Percentiles rank a stretch among this genome's conserved stretches.
Conservation (phyloP, 345 rosid genomes). For the Eucalyptus marginata region DNA sequence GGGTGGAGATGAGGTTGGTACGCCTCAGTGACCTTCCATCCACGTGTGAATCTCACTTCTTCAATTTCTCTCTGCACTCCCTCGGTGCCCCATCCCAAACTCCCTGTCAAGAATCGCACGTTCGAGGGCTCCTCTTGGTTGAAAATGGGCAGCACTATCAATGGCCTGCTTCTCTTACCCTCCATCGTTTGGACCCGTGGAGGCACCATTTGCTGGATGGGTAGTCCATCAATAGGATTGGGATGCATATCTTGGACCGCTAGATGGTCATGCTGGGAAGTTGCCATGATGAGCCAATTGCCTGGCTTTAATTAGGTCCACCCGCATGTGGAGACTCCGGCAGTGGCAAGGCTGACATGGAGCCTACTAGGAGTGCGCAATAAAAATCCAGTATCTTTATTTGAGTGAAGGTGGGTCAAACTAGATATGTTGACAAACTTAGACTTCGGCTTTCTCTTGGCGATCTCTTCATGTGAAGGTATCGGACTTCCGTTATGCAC, state of each 20-base stretch:
- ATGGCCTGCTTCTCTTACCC: background rate
- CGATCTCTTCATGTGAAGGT: too few relatives aligned
- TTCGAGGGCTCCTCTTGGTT: background rate
- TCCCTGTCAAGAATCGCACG: background rate
- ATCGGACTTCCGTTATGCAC: rapidly evolving
- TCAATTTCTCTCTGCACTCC: background rate
- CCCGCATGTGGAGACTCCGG: background rate
- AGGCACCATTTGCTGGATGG: background rate
- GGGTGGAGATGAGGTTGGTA: background rate
- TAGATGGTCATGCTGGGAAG: background rate
- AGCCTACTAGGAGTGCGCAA: background rate
- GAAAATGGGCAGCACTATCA: background rate
- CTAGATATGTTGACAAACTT: rapidly evolving
- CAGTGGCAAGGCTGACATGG: background rate
- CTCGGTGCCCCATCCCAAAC: background rate
- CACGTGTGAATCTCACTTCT: background rate
- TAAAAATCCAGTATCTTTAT: too few relatives aligned
- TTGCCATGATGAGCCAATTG: background rate
- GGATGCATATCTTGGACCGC: background rate
- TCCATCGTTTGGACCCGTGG: background rate
- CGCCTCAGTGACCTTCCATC: background rate
- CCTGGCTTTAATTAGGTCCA: background rate
- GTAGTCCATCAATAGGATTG: background rate
- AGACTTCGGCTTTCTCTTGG: too few relatives aligned
- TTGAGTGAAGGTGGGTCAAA: too few relatives aligned